Percentiles rank a stretch among this genome's conserved stretches.
These are phyloP conservation scores for Xylariaceae sp. DNA, from an alignment of 2,329 filamentous ascomycete species.

Conservation along the genomic window DNA sequence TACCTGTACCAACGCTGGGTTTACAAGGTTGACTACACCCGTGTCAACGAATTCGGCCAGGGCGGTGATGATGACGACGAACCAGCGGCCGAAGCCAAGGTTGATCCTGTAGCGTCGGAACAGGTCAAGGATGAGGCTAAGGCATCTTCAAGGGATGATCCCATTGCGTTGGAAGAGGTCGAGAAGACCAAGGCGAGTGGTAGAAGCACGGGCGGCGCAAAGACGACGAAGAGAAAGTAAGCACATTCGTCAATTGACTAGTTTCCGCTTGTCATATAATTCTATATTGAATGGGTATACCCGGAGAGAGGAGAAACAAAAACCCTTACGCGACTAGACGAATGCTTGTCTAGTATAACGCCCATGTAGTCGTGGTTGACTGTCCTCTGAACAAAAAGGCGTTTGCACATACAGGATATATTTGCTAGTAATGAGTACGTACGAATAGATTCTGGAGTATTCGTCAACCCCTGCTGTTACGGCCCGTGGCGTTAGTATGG, in stretches of 20 bases:
- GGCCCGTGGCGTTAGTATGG: no score
- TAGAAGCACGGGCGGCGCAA: slow-evolving; percentile 41
- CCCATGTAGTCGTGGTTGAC: not conserved
- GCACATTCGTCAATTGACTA: no score
- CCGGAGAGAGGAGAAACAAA: not conserved
- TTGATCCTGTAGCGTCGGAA: slow-evolving; percentile 24
- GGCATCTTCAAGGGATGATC: no score
- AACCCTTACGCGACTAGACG: slow-evolving; percentile 1
- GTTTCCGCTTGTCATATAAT: no score
- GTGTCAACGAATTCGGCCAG: slow-evolving; percentile 97
- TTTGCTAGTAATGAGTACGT: no score
- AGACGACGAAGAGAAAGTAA: slow-evolving; percentile 43
- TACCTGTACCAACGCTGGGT: slow-evolving; percentile 93
- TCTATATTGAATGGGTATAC: not conserved
- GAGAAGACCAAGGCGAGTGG: slow-evolving; percentile 38
- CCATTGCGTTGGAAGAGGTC: no score
- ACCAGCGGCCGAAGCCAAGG: slow-evolving; percentile 30
- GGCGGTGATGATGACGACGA: slow-evolving; percentile 87
- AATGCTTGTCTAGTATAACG: not conserved
- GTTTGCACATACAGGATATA: no score
- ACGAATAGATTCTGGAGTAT: no score
- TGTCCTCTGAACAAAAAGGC: not conserved
- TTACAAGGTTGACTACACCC: slow-evolving; percentile 84
- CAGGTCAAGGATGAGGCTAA: slow-evolving; percentile 38
- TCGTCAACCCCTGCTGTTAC: no score